Percentiles rank a stretch among this genome's conserved stretches.
phyloP scores from a whole-genome alignment of 805 yeast species.

The Candida nemodendra region DNA sequence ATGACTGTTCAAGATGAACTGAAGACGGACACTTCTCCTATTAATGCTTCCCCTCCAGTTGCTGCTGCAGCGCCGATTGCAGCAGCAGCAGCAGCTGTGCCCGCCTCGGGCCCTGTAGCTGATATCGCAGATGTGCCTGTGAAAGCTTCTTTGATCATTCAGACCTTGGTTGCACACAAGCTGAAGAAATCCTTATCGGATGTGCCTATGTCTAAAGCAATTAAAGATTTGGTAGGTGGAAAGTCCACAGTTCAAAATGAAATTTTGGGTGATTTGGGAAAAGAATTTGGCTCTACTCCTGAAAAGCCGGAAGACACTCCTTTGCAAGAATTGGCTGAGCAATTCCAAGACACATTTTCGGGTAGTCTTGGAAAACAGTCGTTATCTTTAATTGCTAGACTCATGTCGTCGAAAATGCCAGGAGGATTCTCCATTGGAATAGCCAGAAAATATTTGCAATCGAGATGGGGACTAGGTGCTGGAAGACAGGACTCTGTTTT shows the following conservation, averaged over 20 bases:
- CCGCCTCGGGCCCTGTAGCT: slow-evolving; percentile 78
- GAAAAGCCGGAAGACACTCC: slow-evolving; percentile 99
- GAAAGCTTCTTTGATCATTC: slow-evolving; percentile 77
- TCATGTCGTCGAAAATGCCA: slow-evolving; percentile 97
- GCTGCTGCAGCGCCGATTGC: slow-evolving; percentile 61
- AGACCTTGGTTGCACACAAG: slow-evolving; percentile 91
- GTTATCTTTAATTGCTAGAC: slow-evolving; percentile 80
- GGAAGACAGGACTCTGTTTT: slow-evolving; percentile 95
- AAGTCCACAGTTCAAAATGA: slow-evolving; percentile 98
- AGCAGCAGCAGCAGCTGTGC: slow-evolving; percentile 60
- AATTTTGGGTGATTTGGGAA: slow-evolving; percentile 97
- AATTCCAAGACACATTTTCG: slow-evolving; percentile 84
- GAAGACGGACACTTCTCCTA: slow-evolving; percentile 29
- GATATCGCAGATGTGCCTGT: slow-evolving; percentile 88
- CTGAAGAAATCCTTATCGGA: slow-evolving; percentile 87
- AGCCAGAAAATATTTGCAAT: slow-evolving; percentile 88
- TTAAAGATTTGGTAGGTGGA: slow-evolving; percentile 97
- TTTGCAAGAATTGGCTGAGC: slow-evolving; percentile 90
- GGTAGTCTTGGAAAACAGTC: slow-evolving; percentile 95
- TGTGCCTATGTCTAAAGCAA: slow-evolving; percentile 85
- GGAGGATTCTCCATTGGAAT: slow-evolving; percentile 95
- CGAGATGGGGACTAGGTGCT: slow-evolving; percentile 87
- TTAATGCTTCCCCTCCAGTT: slow-evolving; percentile 40
- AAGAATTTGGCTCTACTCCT: slow-evolving; percentile 97
- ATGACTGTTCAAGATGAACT: slow-evolving; percentile 33